phyloP scores from a whole-genome alignment of 2,329 filamentous ascomycete species.

The Fusarium liriodendri region DNA sequence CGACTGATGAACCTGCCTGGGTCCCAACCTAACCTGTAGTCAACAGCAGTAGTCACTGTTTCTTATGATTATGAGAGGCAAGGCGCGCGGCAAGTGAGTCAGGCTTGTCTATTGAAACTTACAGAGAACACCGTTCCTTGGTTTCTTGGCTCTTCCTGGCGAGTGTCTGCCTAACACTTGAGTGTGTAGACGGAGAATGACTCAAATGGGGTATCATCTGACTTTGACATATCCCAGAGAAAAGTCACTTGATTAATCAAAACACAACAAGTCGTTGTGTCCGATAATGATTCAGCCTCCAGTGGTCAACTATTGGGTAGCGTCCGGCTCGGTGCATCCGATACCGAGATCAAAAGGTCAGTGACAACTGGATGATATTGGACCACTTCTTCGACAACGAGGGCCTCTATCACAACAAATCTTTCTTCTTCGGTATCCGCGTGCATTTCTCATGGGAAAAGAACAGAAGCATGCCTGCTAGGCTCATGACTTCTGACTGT shows the following conservation, averaged over 20 bases:
- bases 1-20: neutral
- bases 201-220: neutral
- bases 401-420: neutral
- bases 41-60: neutral
- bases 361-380: neutral
- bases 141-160: neutral
- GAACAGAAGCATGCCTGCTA: neutral
- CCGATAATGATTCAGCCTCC: neutral
- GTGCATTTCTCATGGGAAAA: neutral
- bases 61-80: neutral
- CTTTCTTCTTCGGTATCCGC: too few relatives aligned
- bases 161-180: neutral
- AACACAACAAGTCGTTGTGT: fast-evolving
- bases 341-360: neutral
- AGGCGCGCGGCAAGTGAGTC: neutral
- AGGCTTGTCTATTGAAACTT: too few relatives aligned
- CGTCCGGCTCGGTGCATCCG: neutral
- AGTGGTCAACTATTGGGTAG: neutral
- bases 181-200: neutral
- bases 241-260: neutral
- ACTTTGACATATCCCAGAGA: neutral
- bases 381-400: neutral
- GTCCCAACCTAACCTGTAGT: neutral
- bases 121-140: neutral
- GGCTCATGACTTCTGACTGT: neutral